Evolutionary conservation across 1,284 basidiomycete species (phyloP).

Genomic region (Trichosporon ovoides): DNA sequence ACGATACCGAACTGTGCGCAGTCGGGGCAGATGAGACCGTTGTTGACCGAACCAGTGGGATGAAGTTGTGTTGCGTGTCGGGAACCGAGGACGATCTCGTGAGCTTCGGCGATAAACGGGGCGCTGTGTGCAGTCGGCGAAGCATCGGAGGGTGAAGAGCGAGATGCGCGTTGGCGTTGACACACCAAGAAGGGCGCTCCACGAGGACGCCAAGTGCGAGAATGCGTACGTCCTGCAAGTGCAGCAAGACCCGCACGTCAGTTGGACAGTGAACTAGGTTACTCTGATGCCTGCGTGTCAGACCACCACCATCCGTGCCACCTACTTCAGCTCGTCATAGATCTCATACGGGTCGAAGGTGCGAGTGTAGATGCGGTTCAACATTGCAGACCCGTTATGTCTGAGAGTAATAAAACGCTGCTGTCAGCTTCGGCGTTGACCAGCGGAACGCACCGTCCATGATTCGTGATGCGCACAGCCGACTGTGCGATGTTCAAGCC

Average conservation of each 20-base stretch:
- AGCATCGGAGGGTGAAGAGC: conserved; percentile 43
- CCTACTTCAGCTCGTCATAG: conserved; percentile 40
- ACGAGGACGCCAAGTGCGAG: conserved; percentile 37
- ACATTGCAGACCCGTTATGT: conserved; percentile 37
- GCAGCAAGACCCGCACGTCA: conserved; percentile 34
- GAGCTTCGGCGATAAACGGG: neutral
- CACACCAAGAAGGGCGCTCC: conserved; percentile 30
- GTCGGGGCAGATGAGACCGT: conserved; percentile 7
- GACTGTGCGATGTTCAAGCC: conserved; percentile 35
- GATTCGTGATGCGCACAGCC: conserved; percentile 45
- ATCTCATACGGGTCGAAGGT: conserved; percentile 44
- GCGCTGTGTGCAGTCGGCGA: conserved; percentile 11
- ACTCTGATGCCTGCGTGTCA: conserved; percentile 32
- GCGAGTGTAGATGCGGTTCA: conserved; percentile 44
- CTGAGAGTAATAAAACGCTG: conserved; percentile 45
- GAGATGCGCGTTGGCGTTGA: conserved; percentile 44
- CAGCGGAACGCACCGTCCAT: conserved; percentile 34
- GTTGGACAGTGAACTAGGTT: conserved; percentile 36
- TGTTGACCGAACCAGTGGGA: conserved; percentile 25
- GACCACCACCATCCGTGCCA: neutral
- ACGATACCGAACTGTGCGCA: neutral
- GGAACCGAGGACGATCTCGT: neutral
- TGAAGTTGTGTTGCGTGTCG: conserved; percentile 14
- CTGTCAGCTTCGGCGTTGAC: neutral
- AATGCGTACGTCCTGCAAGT: conserved; percentile 44